Base-by-base conservation (phyloP, 768 basidiomycete genomes). In the Dioszegia crocea region DNA sequence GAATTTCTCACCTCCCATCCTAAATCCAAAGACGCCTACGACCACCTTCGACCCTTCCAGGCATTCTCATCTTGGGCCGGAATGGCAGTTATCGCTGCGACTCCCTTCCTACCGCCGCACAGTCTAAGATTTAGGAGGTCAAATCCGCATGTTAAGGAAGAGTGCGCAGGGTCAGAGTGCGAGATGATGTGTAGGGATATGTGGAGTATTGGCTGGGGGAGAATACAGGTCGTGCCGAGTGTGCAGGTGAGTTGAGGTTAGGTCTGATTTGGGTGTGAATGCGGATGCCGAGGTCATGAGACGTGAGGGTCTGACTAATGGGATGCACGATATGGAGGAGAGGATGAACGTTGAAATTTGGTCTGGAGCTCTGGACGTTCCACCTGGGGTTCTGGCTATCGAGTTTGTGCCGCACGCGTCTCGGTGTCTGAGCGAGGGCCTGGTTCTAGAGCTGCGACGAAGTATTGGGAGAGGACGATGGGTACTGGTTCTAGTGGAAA, bases 31-130 rank as follows among this genome's bases (percentile, higher is more conserved):
- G 47, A 40, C 16, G 49, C 52, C 14, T 77, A 65, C 53, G 41
- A 63, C 9, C 24, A 36, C 5, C 63, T 77, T 0, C 27, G 66
- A 39, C 72, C 76, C 6, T 74, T 74, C 62, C 77, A 74, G 44
- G 73, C 64, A 14, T 76, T 62, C 47, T 72, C 75, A 14, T 64
- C 74, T 19, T 78, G 74, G 73, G 76, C 77, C 48, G 78, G 70
- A 6, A 60, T 76, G 56, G 75, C 65, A 17, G 61, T 76, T 2
- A 48, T 77, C 12, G 59, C 69, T 39, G 66, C 77, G 1, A 45
- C 57, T 12, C 78, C 77, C 1, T 76, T 77, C 64, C 52, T 74
- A 21, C 48, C 66, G 0, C 71, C 70, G 2, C 56, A 71, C 45
- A 60, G 64, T 33, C 55, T 77, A 4, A 61, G 77, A n/a, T 77